Evolutionary conservation across 202 grass and related monocot species (phyloP), one percentile per base, ranked within the genome.

Genomic region (Musa balbisiana): DNA sequence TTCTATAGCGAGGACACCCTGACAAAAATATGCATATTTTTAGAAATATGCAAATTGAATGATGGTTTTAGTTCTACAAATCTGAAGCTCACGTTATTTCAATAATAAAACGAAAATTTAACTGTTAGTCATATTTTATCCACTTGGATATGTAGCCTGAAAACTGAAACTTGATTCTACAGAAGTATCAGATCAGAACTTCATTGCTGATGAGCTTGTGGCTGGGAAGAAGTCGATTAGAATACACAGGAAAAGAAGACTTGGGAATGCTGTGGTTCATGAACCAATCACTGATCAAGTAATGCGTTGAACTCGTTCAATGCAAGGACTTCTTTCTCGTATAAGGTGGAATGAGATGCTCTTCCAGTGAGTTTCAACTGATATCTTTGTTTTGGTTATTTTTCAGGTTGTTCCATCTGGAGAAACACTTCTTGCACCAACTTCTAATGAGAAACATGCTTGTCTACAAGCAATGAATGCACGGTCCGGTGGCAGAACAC

Each of bases 141-240:
- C 78, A 74, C 66, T 78, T 68, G 78, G 86, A 81, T 54, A 81
- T 51, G 63, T 86, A 66, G 63, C 55, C 76, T 84, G 69, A 82
- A 80, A 76, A 79, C 84, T 77, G 85, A 87, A 82, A 76, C 77
- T 87, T 64, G 70, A 87, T 80, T 86, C 69, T 80, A 72, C 89
- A 89, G 94, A 92, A 87, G 88, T 81, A 3, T 94, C 91, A 9
- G 94, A 88, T 91, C 88, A 98, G 75, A 98, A 98, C 68, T 94
- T 94, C 58, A 43, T 85, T 76, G 81, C 81, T 43, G 87, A 86
- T 51, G 82, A 89, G 22, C 51, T 68, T 6, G 29, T 78, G 66
- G 76, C 67, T 82, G 83, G 0, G 5, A 64, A 72, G 76, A 71
- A 80, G 80, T 67, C 64, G 69, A 78, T 71, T 67, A 55, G 26